Evolutionary conservation across 2,329 filamentous ascomycete genomes (phyloP).

Genomic region (Sporothrix euskadiensis): DNA sequence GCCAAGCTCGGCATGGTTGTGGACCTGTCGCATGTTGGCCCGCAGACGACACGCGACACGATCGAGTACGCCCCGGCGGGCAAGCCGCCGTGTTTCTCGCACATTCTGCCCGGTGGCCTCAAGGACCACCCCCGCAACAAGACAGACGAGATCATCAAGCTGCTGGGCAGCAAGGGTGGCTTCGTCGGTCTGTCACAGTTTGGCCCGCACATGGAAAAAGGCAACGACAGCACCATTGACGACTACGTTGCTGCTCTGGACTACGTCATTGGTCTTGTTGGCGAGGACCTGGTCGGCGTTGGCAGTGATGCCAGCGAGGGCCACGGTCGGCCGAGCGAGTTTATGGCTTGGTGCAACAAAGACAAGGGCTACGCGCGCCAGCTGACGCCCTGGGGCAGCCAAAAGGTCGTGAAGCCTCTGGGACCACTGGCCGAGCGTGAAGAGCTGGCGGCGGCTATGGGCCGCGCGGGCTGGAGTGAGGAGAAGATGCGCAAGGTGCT

Average conservation of each 20-base stretch:
- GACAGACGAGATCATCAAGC: constrained; percentile 41
- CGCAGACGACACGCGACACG: constrained; percentile 40
- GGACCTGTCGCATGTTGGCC: constrained; percentile 42
- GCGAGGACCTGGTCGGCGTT: constrained; percentile 43
- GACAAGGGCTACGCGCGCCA: constrained; percentile 45
- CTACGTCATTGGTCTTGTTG: constrained; percentile 42
- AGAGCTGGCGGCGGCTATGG: constrained; percentile 43
- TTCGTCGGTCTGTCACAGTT: constrained; percentile 45
- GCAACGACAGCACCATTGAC: constrained; percentile 46
- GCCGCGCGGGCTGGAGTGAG: constrained; percentile 42
- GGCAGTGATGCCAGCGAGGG: constrained; percentile 45
- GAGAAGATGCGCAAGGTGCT: constrained; percentile 44
- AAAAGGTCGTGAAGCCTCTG: constrained; percentile 45
- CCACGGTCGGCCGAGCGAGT: constrained; percentile 43
- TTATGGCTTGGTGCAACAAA: constrained; percentile 46
- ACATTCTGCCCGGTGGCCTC: constrained; percentile 42
- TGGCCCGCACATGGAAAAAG: constrained; percentile 44
- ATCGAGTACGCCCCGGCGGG: constrained; percentile 39
- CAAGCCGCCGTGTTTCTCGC: constrained; percentile 46
- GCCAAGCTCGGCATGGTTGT: constrained; percentile 42
- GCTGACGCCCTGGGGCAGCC: constrained; percentile 44
- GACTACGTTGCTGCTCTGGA: constrained; percentile 46
- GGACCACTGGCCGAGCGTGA: constrained; percentile 41
- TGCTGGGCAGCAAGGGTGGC: constrained; percentile 42
- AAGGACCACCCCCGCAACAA: constrained; percentile 44